Percentiles rank a stretch among this genome's conserved stretches.
Evolutionary conservation across 1,284 basidiomycete genomes (phyloP).

Genomic region (Apiotrichum laibachii): DNA sequence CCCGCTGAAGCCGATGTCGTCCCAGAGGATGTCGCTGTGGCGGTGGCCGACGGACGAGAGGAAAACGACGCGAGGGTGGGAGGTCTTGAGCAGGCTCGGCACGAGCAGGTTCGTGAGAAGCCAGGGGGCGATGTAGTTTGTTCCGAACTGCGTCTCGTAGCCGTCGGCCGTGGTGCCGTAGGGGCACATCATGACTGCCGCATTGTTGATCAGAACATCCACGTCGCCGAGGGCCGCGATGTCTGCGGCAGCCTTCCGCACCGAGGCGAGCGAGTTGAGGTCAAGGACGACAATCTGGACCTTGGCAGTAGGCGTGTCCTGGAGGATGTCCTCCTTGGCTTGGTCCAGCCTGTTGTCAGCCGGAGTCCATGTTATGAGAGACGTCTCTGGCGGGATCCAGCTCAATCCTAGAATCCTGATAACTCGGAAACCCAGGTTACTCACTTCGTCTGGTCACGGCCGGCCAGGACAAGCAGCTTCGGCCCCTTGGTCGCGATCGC

Average conservation of each 20-base stretch:
- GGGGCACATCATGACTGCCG: conserved; percentile 27
- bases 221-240: conserved; percentile 11
- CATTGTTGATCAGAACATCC: conserved; percentile 38
- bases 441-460: conserved; percentile 21
- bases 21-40: conserved; percentile 14
- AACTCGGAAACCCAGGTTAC: no score
- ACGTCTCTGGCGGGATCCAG: no score
- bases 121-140: conserved; percentile 36
- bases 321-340: conserved; percentile 11
- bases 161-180: conserved; percentile 29
- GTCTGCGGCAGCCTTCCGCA: conserved; percentile 12
- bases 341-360: conserved; percentile 17
- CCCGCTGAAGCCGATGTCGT: conserved; percentile 15
- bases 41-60: conserved; percentile 17
- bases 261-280: conserved; percentile 13
- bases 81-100: not conserved
- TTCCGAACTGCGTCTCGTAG: conserved; percentile 36
- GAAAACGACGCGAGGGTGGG: conserved; percentile 20
- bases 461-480: conserved; percentile 21
- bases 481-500: conserved; percentile 24
- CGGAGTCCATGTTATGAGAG: no score
- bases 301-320: conserved; percentile 8
- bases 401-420: no score
- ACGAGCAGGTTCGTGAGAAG: conserved; percentile 19
- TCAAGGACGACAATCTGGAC: conserved; percentile 14